Percentiles rank a stretch among this genome's conserved stretches.
Evolutionary conservation across 2,329 filamentous ascomycete genomes (phyloP).

Genomic region (Verticillium nubilum): DNA sequence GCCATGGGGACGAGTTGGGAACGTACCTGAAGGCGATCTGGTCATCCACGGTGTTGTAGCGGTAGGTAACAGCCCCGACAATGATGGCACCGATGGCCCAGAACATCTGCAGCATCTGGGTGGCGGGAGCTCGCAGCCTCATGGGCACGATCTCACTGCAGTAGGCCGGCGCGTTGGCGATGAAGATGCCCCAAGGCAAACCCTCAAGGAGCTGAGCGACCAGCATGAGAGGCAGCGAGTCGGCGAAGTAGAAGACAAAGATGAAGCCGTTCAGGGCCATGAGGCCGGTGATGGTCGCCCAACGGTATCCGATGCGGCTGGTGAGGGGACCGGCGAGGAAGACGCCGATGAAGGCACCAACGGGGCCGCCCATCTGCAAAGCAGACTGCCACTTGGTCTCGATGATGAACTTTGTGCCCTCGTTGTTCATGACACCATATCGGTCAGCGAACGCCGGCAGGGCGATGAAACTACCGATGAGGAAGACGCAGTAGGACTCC

Average conservation of each 20-base stretch:
- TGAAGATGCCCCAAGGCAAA: slow-evolving; percentile 61
- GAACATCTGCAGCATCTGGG: slow-evolving; percentile 61
- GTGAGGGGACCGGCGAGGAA: slow-evolving; percentile 56
- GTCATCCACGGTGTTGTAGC: slow-evolving; percentile 33
- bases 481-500: slow-evolving; percentile 59
- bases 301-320: slow-evolving; percentile 53
- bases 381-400: slow-evolving; percentile 52
- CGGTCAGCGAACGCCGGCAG: slow-evolving; percentile 35
- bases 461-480: slow-evolving; percentile 55
- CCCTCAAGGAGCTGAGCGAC: slow-evolving; percentile 54
- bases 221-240: slow-evolving; percentile 38
- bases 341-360: slow-evolving; percentile 56
- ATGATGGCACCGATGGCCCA: slow-evolving; percentile 60
- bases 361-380: slow-evolving; percentile 47
- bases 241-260: slow-evolving; percentile 43
- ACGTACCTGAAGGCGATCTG: slow-evolving; percentile 12
- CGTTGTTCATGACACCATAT: slow-evolving; percentile 36
- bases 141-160: slow-evolving; percentile 57
- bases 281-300: slow-evolving; percentile 48
- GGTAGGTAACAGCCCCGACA: slow-evolving; percentile 50
- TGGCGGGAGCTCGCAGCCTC: slow-evolving; percentile 49
- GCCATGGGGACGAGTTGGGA: no score
- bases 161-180: slow-evolving; percentile 60
- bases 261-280: slow-evolving; percentile 54
- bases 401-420: slow-evolving; percentile 30